Percentiles rank a stretch among this genome's conserved stretches.
These are phyloP conservation scores for Diospyros lotus DNA, from an alignment of 148 eudicot species.

Conservation along the genomic window DNA sequence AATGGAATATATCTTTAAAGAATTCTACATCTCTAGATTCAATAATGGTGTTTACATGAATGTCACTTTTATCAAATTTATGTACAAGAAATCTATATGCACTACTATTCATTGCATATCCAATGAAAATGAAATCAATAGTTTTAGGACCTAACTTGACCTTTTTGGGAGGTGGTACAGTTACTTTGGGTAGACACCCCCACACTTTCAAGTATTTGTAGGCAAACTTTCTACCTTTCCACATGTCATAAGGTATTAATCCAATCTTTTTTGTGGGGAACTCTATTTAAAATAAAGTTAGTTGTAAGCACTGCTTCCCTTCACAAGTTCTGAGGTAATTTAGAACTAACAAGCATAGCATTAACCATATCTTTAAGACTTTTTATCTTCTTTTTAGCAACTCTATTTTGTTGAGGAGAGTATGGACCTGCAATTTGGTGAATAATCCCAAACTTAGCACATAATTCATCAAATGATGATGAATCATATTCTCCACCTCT, in stretches of 20 bases:
- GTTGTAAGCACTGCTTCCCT: conserved; percentile 15
- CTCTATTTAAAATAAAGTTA: conserved; percentile 11
- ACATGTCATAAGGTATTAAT: conserved; percentile 8
- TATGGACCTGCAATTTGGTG: conserved; percentile 11
- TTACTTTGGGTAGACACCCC: conserved; percentile 13
- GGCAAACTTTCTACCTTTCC: conserved; percentile 5
- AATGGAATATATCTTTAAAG: conserved; percentile 1
- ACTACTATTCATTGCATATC: conserved; percentile 13
- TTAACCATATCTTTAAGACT: conserved; percentile 9
- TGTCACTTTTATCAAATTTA: background rate
- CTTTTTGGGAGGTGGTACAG: background rate
- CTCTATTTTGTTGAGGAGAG: conserved; percentile 16
- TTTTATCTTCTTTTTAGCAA: conserved; percentile 10
- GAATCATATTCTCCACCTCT: conserved; percentile 14
- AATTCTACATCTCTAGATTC: background rate
- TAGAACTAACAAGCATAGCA: background rate
- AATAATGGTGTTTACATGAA: background rate
- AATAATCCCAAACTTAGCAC: background rate
- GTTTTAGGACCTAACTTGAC: conserved; percentile 8
- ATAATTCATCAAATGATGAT: background rate
- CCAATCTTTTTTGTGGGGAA: background rate
- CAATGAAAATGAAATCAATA: conserved; percentile 13
- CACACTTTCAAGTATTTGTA: conserved; percentile 13
- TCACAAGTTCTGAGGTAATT: conserved; percentile 4
- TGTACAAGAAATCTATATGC: background rate